Percentiles rank a stretch among this genome's conserved stretches.
phyloP scores from a whole-genome alignment of 2,329 filamentous ascomycete genomes.

The Penicillium sp. region DNA sequence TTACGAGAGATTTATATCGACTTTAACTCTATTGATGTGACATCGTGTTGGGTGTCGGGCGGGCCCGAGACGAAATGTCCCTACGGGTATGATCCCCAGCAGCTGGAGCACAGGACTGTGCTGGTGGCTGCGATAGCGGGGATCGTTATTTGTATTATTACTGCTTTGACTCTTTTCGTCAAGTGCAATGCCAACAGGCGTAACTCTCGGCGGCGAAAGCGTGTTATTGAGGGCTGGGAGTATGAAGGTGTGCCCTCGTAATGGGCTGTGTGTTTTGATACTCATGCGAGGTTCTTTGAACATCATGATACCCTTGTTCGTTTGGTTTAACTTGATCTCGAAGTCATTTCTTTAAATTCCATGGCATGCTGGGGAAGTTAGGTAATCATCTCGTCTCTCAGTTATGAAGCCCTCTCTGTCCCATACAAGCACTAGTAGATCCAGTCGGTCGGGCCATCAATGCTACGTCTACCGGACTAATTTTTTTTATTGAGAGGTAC shows the following conservation, averaged over 20 bases:
- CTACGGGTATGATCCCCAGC: slow-evolving; percentile 51
- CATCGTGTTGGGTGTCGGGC: slow-evolving; percentile 63
- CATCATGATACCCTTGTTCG: slow-evolving; percentile 12
- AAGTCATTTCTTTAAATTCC: background rate
- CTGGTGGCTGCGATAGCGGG: slow-evolving; percentile 64
- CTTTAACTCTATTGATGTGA: slow-evolving; percentile 60
- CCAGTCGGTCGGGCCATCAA: too few species aligned
- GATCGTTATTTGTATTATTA: slow-evolving; percentile 63
- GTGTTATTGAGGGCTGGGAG: slow-evolving; percentile 60
- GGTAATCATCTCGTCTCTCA: too few species aligned
- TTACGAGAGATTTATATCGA: slow-evolving; percentile 56
- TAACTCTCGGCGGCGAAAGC: slow-evolving; percentile 53
- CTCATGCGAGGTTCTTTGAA: background rate
- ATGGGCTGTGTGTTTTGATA: background rate
- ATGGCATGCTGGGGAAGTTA: background rate
- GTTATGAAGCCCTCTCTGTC: too few species aligned
- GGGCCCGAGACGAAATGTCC: slow-evolving; percentile 60
- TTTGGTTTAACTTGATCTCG: background rate
- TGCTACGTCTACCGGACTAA: too few species aligned
- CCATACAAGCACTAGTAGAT: too few species aligned
- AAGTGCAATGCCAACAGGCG: slow-evolving; percentile 65
- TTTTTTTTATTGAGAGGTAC: background rate
- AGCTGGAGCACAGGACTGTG: slow-evolving; percentile 51
- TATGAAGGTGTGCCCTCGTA: slow-evolving; percentile 67
- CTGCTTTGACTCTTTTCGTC: slow-evolving; percentile 62